Evolutionary conservation across 2,329 filamentous ascomycete species (phyloP), one percentile per base, ranked within the genome.

Genomic region (Fusarium citri): DNA sequence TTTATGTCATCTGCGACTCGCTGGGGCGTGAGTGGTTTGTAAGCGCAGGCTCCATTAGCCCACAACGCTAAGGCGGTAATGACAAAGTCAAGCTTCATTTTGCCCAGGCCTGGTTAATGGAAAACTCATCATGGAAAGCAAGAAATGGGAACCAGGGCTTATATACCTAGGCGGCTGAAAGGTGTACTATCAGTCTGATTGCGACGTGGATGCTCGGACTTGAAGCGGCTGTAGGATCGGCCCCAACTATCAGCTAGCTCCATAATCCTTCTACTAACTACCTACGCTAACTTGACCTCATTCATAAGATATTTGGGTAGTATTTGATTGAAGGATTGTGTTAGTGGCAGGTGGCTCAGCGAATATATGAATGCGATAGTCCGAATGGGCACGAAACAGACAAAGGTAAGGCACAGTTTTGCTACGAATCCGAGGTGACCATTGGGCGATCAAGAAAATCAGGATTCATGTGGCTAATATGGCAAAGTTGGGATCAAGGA

Each of bases 1-100:
- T 70, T 70, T 30, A 70, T 55, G 26, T 55, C 50, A 18, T 56
- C 40, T 22, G 45, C 53, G 15, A 67, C 45, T 45, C 37, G 53
- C 6, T 67, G 51, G 16, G 67, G 66, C 18, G 57, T 59, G 18
- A 67, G 46, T n/a, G 18, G 8, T 16, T 56, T 70, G 26, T 37
- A 25, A n/a, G 55, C 51, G 40, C 8, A 34, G 10, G 8, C 49
- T n/a, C 49, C 43, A 6, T 41, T 26, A 11, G 48, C 42, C 18
- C 18, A 58, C 11, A 59, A 14, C 6, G n/a, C 11, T 14, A 69
- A 26, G 9, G 31, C 18, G 10, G 34, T 6, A 10, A 70, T 8
- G 9, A 59, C 14, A 16, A 7, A 31, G 10, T 10, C 16, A 8
- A 55, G 5, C n/a, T 58, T 70, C 66, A 69, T 69, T 5, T 20